Evolutionary conservation across 2,329 filamentous ascomycete genomes (phyloP), one percentile per base, ranked within the genome.

Genomic region (Xylariaceae sp.): DNA sequence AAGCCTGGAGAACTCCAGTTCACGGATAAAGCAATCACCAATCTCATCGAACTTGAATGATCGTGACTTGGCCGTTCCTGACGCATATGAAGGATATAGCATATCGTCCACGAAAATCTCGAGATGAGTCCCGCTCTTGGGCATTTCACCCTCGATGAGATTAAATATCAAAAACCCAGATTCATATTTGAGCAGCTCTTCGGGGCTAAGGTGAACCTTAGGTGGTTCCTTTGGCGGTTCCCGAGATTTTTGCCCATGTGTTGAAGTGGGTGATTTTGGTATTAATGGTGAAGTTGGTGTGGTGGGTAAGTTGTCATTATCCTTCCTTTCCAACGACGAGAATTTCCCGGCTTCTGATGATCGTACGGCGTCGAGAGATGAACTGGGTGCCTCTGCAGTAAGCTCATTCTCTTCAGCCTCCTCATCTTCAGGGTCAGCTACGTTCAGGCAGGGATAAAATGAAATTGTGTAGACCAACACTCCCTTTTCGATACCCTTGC

Each of bases 31-130:
- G 48, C 92, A 94, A 73, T 99, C 94, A 42, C 93, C 92, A 67
- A 92, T 92, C 73, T 99, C 94, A 63, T 94, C 90, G 72, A 97
- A 91, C 46, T 84, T 89, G 67, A 86, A 82, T 9, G 80, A 76
- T 63, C 81, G 87, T 33, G 80, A 82, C 66, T 84, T 86, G 26
- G 92, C 87, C 59, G 86, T 91, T 1, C 89, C 85, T 9, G 92
- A 95, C 1, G 84, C 81, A 70, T 96, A 97, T 0, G 92, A 89
- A 0, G 94, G 88, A 75, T 94, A 97, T 26, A 91, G 84, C 82
- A 94, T 92, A 70, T 99, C 94, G 71, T 99, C 94, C 71, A 97
- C 94, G 59, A 93, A 78, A 6, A 99, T 84, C 71, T 99, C 92
- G 18, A 99, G 78, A 57, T 91, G 87, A 24, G 85, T 87, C 61